A percentile compares a stretch with the other conserved stretches of the same genome.
Evolutionary conservation across 495 filamentous ascomycete genomes (phyloP).

Genomic region (Penicillium tannophilum): DNA sequence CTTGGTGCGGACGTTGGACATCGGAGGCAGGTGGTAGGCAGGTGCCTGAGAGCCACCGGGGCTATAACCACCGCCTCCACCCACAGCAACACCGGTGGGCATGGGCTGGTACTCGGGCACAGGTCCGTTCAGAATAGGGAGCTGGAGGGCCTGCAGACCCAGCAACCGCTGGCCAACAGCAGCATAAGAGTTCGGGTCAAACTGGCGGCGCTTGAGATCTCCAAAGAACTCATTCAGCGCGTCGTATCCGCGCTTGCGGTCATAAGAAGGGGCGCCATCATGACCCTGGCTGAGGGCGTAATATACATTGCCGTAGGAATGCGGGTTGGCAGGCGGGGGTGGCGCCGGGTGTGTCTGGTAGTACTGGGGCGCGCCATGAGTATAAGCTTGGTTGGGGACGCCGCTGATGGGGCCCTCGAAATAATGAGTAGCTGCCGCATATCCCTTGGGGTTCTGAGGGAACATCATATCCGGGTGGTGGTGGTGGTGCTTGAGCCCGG

Average conservation of each 20-base stretch:
- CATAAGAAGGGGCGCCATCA: constrained; percentile 54
- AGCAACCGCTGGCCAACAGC: constrained; percentile 80
- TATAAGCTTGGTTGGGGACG: constrained; percentile 45
- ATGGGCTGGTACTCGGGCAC: constrained; percentile 67
- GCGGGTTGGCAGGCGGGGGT: constrained; percentile 45
- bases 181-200: constrained; percentile 81
- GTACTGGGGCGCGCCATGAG: constrained; percentile 54
- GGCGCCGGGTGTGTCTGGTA: constrained; percentile 59
- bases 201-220: constrained; percentile 82
- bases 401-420: constrained; percentile 47
- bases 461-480: constrained; percentile 54
- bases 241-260: constrained; percentile 80
- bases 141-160: constrained; percentile 67
- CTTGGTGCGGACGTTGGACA: constrained; percentile 88
- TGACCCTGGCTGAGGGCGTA: constrained; percentile 63
- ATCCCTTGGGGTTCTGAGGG: constrained; percentile 45
- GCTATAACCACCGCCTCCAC: constrained; percentile 56
- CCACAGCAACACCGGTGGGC: constrained; percentile 51
- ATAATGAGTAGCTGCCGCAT: constrained; percentile 45
- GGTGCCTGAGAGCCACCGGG: constrained; percentile 52
- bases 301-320: constrained; percentile 71
- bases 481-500: constrained; percentile 45
- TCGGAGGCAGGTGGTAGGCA: constrained; percentile 74
- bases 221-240: constrained; percentile 92
- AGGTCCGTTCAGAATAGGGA: constrained; percentile 67